Base-by-base conservation (phyloP, 352 stramenopile species). In the Globisporangium ultimum region DNA sequence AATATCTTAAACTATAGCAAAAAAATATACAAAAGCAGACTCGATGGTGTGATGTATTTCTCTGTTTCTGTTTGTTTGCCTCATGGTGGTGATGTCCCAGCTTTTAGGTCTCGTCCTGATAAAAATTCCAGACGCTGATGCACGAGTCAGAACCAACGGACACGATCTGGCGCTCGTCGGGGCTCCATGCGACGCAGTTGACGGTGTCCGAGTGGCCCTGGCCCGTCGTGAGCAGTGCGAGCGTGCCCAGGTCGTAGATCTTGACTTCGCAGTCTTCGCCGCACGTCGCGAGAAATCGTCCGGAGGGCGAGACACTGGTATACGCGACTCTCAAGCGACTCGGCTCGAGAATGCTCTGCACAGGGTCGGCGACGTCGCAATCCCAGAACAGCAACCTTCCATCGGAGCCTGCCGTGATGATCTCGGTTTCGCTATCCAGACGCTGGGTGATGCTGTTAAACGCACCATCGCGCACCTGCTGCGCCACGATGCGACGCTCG, bases 81-180 rank as follows among this genome's bases (percentile, higher is more conserved):
- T 42, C 28, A 51, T 42, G n/a, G n/a, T n/a, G n/a, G 41, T 2
- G 24, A 32, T 5, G 5, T 5, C 24, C 24, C 38, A 43, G 38
- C 38, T 13, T 43, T 69, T 48, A 66, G 13, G 24, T 57, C 13
- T 73, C 59, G 11, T 78, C 70, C 18, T 64, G 51, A 61, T 81
- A 98, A 56, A 97, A 95, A 60, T 98, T 98, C 89, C 89, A 98
- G 40, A 97, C 68, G 55, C 84, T 93, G 53, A 97, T 74, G 58
- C 90, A 97, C 54, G 84, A 87, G 64, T 98, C 92, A 9, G 72
- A 64, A n/a, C 85, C 89, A 18, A 96, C 89, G 6, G 86, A 90
- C 9, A 97, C 88, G 40, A 98, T 66, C 70, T 97, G 91, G n/a
- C 84, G 76, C 67, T 98, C 89, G 54, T 98, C 90, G 0, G 82